Conservation (phyloP, 2,329 filamentous ascomycete genomes). For the Pseudopyrenochaeta lycopersici region DNA sequence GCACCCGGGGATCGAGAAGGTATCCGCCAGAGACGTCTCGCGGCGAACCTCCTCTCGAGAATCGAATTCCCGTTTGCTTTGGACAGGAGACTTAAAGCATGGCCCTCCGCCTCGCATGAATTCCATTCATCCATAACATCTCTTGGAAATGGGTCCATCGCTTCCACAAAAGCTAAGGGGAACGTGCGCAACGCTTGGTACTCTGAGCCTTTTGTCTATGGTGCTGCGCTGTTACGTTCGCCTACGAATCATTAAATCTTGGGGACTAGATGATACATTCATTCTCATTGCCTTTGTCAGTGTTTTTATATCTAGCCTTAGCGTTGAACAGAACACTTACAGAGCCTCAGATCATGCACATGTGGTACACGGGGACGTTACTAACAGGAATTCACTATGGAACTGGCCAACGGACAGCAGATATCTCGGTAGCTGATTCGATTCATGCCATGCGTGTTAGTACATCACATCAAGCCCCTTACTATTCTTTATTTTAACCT, state of each 20-base stretch:
- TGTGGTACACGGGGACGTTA: conserved; percentile 20
- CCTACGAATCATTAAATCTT: too few species aligned
- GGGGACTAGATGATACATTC: too few species aligned
- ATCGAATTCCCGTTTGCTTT: too few species aligned
- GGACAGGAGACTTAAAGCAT: too few species aligned
- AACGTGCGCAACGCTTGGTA: conserved; percentile 10
- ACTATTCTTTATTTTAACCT: not conserved
- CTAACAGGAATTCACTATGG: conserved; percentile 20
- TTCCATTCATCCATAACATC: not conserved
- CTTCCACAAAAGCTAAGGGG: conserved; percentile 12
- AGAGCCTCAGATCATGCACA: conserved; percentile 8
- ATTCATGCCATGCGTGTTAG: conserved; percentile 19
- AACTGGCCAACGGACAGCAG: conserved; percentile 14
- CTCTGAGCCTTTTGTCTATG: conserved; percentile 9
- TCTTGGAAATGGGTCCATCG: conserved; percentile 5
- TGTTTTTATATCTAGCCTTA: not conserved
- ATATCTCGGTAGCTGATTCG: conserved; percentile 14
- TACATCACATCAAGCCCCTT: too few species aligned
- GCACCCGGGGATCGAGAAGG: too few species aligned
- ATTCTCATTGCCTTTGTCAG: too few species aligned
- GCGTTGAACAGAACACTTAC: not conserved
- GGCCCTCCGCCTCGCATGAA: too few species aligned
- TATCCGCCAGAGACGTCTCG: too few species aligned
- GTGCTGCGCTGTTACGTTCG: too few species aligned
- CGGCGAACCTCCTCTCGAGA: too few species aligned